A percentile compares a stretch with the other conserved stretches of the same genome.
Evolutionary conservation across 179 eudicot species (phyloP).

Genomic region (Silene noctiflora): DNA sequence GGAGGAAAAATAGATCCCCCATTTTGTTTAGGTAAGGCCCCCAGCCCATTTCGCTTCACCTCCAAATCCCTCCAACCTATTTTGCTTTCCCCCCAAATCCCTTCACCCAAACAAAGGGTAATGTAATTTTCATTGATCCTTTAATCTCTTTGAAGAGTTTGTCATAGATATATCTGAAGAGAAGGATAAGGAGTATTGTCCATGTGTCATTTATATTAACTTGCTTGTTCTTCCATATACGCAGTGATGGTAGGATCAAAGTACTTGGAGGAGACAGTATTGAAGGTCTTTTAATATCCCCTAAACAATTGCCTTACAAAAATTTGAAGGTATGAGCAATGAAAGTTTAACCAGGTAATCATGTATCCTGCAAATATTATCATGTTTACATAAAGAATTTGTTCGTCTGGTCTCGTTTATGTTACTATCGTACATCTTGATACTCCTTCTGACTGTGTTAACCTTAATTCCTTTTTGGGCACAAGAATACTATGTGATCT

Average conservation of each 20-base stretch:
- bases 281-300: conserved; percentile 72
- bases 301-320: conserved; percentile 66
- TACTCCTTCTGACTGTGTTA: neutral
- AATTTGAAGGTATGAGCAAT: conserved; percentile 59
- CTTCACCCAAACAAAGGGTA: neutral
- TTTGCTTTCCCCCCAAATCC: neutral
- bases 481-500: neutral
- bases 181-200: neutral
- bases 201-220: conserved; percentile 4
- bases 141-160: neutral
- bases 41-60: no score
- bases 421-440: neutral
- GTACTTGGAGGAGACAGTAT: conserved; percentile 72
- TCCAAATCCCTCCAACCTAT: no score
- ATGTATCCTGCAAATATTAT: neutral
- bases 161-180: neutral
- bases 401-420: neutral
- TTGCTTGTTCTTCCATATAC: conserved; percentile 19
- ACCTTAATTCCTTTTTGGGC: no score
- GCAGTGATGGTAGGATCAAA: conserved; percentile 91
- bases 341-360: neutral
- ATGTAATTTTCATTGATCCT: neutral
- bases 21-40: no score
- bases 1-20: no score
- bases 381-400: neutral